Conservation (phyloP, 2,329 filamentous ascomycete genomes). For the Trichoderma gracile region DNA sequence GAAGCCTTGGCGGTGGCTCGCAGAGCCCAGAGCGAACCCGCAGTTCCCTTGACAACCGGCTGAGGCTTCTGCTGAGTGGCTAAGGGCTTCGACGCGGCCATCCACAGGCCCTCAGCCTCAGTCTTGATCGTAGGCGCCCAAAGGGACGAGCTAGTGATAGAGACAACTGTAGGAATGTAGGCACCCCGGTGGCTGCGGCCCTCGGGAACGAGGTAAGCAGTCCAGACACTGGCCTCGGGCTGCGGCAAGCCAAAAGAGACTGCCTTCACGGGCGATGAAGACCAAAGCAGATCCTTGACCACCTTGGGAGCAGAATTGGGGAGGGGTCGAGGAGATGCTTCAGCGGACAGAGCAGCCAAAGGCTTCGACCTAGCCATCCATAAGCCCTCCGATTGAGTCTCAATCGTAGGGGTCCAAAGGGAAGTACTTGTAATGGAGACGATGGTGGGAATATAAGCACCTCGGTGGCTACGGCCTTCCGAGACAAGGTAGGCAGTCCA, state of each 20-base stretch:
- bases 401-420: conserved; percentile 37
- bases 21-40: conserved; percentile 5
- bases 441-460: conserved; percentile 30
- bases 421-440: conserved; percentile 40
- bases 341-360: background rate
- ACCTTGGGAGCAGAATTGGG: background rate
- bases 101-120: background rate
- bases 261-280: background rate
- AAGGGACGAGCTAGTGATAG: conserved; percentile 13
- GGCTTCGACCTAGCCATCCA: background rate
- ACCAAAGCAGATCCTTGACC: background rate
- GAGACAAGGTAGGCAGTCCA: conserved; percentile 17
- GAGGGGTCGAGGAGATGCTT: background rate
- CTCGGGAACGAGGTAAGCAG: background rate
- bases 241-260: conserved; percentile 5
- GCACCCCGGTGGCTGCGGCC: background rate
- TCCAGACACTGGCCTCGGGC: conserved; percentile 7
- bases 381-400: no score
- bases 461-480: background rate
- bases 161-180: background rate
- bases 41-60: no score
- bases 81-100: background rate
- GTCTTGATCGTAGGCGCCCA: background rate
- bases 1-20: background rate
- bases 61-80: no score